phyloP scores from a whole-genome alignment of 768 basidiomycete species.

The Tremella yokohamensis region DNA sequence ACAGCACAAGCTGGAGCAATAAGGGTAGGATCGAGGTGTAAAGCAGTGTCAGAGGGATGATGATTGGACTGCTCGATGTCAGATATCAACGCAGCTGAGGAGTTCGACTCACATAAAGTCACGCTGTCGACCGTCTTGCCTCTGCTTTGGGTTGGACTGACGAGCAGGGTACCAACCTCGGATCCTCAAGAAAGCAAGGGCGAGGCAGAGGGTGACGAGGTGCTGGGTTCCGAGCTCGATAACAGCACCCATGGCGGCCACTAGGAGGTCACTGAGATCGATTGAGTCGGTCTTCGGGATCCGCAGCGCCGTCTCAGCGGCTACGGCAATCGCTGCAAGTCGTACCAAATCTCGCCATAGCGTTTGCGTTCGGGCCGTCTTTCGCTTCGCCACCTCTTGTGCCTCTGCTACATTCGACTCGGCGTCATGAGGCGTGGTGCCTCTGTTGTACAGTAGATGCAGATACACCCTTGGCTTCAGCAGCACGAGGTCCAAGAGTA shows the following conservation, averaged over 20 bases:
- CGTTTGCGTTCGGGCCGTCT: slow-evolving; percentile 5
- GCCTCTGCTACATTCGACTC: background rate
- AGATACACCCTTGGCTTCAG: slow-evolving; percentile 50
- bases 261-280: background rate
- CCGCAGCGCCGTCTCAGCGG: slow-evolving; percentile 16
- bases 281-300: background rate
- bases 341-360: slow-evolving; percentile 10
- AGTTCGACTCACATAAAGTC: slow-evolving; percentile 43
- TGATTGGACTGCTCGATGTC: slow-evolving; percentile 22
- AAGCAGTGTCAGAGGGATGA: slow-evolving; percentile 46
- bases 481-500: slow-evolving; percentile 50
- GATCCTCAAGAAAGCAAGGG: slow-evolving; percentile 15
- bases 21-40: slow-evolving; percentile 47
- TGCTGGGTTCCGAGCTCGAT: slow-evolving; percentile 32
- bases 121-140: slow-evolving; percentile 29
- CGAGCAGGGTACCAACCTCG: slow-evolving; percentile 29
- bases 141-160: background rate
- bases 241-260: slow-evolving; percentile 3
- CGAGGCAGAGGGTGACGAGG: slow-evolving; percentile 17
- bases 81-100: too few relatives aligned
- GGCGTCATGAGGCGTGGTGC: slow-evolving; percentile 25
- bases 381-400: background rate
- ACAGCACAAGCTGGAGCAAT: slow-evolving; percentile 45
- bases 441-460: slow-evolving; percentile 49
- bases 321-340: slow-evolving; percentile 7